Evolutionary conservation across 352 stramenopile species (phyloP), one percentile per base, ranked within the genome.

Genomic region (Phytopythium sindhum): DNA sequence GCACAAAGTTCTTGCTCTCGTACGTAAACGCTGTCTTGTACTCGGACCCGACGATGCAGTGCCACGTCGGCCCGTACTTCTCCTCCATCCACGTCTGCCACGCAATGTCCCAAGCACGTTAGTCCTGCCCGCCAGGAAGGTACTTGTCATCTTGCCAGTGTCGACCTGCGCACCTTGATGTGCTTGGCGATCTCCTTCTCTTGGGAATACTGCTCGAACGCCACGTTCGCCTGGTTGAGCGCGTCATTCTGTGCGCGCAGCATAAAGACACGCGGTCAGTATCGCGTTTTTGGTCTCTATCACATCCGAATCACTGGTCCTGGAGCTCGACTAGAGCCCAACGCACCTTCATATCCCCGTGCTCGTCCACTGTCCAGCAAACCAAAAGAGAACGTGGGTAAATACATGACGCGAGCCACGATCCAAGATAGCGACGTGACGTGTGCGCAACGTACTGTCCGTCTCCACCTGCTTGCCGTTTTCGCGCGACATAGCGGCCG

Each of bases 1-100:
- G 77, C 68, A 91, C 79, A 72, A 93, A 93, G 75, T 90, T 91
- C 67, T 91, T 91, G 80, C 79, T 89, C 72, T 89, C 81, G 67
- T 89, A 91, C 52, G 77, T 80, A 64, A 89, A 89, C 55, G 80
- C 75, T 28, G 70, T 84, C 64, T 89, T 89, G 78, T 89, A 89
- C 69, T 89, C 81, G 62, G 81, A 89, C 57, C 81, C 80, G 47
- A 91, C 81, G 68, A 91, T 86, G 70, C 81, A 91, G 72, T 91
- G 81, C 81, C 81, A 89, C 51, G 81, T 91, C 6, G 77, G 77
- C 55, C 77, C 77, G 47, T 86, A 83, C 61, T 83, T 86, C 23
- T 86, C 79, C 54, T 88, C 79, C 79, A 88, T 88, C 76, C 76
- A 88, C 19, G 75, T 84, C 68, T 79, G 45, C 7, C 52, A 26